Base-by-base conservation (phyloP, 1,284 basidiomycete genomes). In the Puccinia polysora region DNA sequence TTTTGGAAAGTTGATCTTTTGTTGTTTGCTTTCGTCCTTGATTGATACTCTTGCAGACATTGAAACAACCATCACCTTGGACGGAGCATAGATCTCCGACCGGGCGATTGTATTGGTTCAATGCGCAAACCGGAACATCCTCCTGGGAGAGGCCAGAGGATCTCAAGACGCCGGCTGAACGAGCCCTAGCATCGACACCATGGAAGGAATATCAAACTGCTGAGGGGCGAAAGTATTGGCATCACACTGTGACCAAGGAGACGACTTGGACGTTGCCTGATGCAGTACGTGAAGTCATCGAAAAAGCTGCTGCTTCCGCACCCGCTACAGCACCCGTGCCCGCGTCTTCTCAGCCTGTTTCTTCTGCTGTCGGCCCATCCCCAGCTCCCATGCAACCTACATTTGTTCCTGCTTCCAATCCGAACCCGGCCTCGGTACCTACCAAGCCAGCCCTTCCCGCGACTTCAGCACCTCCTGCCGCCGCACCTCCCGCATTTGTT, bases 191-290 rank as follows among this genome's bases (percentile, higher is more conserved):
- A 38, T 40, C 73, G 5, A 76, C 77, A 2, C 62, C 68, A 79
- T 96, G 92, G 92, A 94, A 93, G 77, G 90, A 94, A 80, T 95
- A 94, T 78, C 88, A 89, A 75, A 89, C 89, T 4, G 82, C 68
- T 32, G 68, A 90, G 65, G 91, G 90, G 30, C 83, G 91, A 75
- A 92, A 93, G 75, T 96, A 95, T 81, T 96, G 92, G 81, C 92
- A 94, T 76, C 89, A 96, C 78, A 88, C 90, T 73, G 73, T 88
- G 62, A 84, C 85, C 20, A 91, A 90, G 75, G 88, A 90, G 78
- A 91, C 90, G n/a, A 91, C 93, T 83, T 97, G 93, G 93, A 89
- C 93, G 74, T 89, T 94, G 85, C 93, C 93, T 23, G 87, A 90
- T 68, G 91, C 95, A 77, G 84, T 96, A 32, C 81, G 88, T 25